Conservation (phyloP, 106 monocot genomes). For the Dendrobium chrysotoxum region DNA sequence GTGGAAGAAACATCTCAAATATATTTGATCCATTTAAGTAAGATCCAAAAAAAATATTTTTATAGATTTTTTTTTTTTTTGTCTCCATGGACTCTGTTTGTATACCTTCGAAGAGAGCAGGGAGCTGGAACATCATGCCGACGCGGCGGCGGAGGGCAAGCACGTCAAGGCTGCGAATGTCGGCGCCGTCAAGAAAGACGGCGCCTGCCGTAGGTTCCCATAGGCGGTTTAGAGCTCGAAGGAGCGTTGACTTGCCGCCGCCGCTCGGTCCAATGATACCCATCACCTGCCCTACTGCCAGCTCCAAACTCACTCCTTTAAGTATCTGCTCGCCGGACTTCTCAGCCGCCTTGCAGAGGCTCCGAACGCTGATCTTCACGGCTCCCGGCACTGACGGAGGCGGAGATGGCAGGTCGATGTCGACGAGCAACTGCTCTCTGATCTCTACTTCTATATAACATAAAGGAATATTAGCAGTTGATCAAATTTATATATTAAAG, state of each 20-base stretch:
- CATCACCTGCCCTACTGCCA: conserved; percentile 44
- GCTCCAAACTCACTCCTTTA: conserved; percentile 40
- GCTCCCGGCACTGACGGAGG: too few relatives aligned
- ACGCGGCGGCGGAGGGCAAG: conserved; percentile 71
- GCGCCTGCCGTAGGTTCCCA: conserved; percentile 65
- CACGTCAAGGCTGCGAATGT: conserved; percentile 61
- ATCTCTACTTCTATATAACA: not conserved
- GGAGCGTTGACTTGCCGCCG: conserved; percentile 86
- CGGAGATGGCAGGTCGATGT: conserved; percentile 12
- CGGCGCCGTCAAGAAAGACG: conserved; percentile 67
- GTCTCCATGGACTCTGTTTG: not conserved
- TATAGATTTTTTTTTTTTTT: too few relatives aligned
- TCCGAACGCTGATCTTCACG: conserved; percentile 43
- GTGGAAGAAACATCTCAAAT: too few relatives aligned
- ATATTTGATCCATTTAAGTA: too few relatives aligned
- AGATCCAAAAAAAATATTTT: too few relatives aligned
- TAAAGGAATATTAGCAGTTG: too few relatives aligned
- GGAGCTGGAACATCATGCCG: conserved; percentile 96
- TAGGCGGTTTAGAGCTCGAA: conserved; percentile 82
- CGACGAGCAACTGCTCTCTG: conserved; percentile 22
- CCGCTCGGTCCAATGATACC: conserved; percentile 94
- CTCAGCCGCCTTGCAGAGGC: conserved; percentile 36
- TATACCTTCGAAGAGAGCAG: conserved; percentile 70
- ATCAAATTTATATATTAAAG: too few relatives aligned
- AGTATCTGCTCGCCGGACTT: conserved; percentile 47